Evolutionary conservation across 2,329 filamentous ascomycete genomes (phyloP).

Genomic region (Orbilia quercus): DNA sequence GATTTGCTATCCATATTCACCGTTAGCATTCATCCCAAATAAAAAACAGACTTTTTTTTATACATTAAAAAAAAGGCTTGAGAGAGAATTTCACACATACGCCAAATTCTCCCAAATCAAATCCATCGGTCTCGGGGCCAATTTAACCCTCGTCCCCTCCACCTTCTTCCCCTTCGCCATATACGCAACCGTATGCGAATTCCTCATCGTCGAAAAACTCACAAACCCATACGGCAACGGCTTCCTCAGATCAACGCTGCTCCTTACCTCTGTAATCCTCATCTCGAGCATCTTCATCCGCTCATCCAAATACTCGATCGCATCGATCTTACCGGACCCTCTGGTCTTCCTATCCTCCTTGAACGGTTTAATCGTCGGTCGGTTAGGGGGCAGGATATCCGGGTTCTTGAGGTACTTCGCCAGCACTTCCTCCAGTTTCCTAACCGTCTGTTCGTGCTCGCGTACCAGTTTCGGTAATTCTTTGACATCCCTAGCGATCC

Average conservation of each 20-base stretch:
- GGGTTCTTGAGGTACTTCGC: conserved; percentile 93
- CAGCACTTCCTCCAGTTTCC: conserved; percentile 82
- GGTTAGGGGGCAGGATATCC: conserved; percentile 77
- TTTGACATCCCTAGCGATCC: conserved; percentile 91
- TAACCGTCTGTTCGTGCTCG: conserved; percentile 82
- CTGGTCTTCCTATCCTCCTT: conserved; percentile 80
- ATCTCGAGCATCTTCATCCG: conserved; percentile 84
- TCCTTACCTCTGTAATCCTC: conserved; percentile 84
- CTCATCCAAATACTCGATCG: conserved; percentile 90
- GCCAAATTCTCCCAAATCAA: conserved; percentile 96
- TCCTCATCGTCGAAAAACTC: conserved; percentile 86
- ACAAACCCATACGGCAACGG: conserved; percentile 94
- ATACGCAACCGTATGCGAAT: conserved; percentile 89
- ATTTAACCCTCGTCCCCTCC: conserved; percentile 77
- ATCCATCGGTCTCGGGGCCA: conserved; percentile 88
- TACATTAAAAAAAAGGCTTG: not conserved
- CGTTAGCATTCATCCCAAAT: conserved; percentile 11
- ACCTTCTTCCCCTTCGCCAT: conserved; percentile 82
- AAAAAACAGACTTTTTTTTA: not conserved
- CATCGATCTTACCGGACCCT: conserved; percentile 82
- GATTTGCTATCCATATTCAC: conserved; percentile 65
- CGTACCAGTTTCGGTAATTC: conserved; percentile 85
- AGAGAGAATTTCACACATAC: conserved; percentile 28
- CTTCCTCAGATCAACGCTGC: conserved; percentile 84
- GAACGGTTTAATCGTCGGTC: conserved; percentile 82